Evolutionary conservation across 768 basidiomycete species (phyloP), one percentile per base, ranked within the genome.

Genomic region (Collybia nuda): DNA sequence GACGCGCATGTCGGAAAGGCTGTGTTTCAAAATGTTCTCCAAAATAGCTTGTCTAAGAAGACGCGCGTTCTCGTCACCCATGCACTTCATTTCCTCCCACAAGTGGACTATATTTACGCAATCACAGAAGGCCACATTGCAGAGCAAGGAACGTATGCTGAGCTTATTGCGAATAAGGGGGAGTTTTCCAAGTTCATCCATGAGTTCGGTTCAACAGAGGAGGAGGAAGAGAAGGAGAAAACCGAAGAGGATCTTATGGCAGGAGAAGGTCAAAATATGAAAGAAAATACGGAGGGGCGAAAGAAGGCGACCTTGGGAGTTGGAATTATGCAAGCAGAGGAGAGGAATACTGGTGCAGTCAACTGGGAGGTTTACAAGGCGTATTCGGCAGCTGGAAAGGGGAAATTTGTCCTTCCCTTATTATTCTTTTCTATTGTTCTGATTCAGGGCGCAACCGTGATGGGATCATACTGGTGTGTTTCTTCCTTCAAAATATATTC

Each of bases 61-160:
- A 96, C 94, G 6, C 80, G 91, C 23, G 75, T 98, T 40, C 82
- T 98, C 45, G 93, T 96, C 40, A 98, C 94, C 0, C 93, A 96
- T 61, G 92, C 90, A 1, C 75, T 96, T 7, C 93, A 96, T 67
- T 90, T 95, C 73, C 78, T 98, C 21, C 88, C 90, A 1, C 76
- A 88, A 50, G 90, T 91, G 22, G 93, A 96, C 66, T 89, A 90
- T 62, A 87, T 98, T 62, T 85, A 85, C 61, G 84, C 85, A 28
- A 70, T 98, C 44, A 77, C 78, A 9, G 84, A 93, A 36, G 93
- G 94, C 5, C 75, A 72, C 29, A 82, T 98, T 51, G 80, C 79
- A 18, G 93, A 96, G 66, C 79, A 78, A 9, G 94, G 94, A 2
- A 86, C 90, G 1, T 96, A 89, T 57, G 60, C 70, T 0, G 84